Base-by-base conservation (phyloP, 176 grass and related monocot species). In the Carex scoparia region DNA sequence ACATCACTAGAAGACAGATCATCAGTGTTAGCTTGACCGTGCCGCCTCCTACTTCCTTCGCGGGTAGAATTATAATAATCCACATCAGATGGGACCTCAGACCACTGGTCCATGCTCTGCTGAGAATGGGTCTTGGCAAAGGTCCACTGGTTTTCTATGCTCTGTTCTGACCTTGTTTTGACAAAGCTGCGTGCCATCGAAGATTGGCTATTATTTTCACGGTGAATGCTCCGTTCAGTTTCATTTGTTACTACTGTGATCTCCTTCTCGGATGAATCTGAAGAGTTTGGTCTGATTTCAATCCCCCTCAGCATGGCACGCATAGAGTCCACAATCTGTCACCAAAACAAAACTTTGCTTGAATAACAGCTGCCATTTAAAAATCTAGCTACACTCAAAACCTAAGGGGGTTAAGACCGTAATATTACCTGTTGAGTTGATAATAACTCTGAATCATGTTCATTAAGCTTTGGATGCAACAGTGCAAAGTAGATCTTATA, bases 71-170 rank as follows among this genome's bases (percentile, higher is more conserved):
- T 83, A 30, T 85, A 86, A 74, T 82, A 89, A 48, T 95, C 93
- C 35, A 94, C 90, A 13, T 92, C 88, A 0, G 93, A 94, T 35
- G 93, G 90, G 69, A 99, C 85, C 75, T 94, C 97, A 0, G 96
- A 92, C 93, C 93, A 99, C 57, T 96, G 93, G 81, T 96, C 93
- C 83, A 99, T 99, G 90, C 97, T 96, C 80, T 92, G 91, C 62
- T 96, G 81, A 4, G 97, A 99, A 65, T 86, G 88, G 2, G 90
- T 96, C 71, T 94, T 99, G 18, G 91, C 80, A 44, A 96, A 92
- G 53, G 90, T 85, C 92, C 92, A 94, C 23, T 96, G 94, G 44
- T 95, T 86, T 59, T 79, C 93, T 81, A 96, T 89, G 81, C 94
- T 91, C 88, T 83, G 87, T 18, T 88, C 89, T 0, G 94, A 96